Evolutionary conservation across 768 basidiomycete species (phyloP).

Genomic region (Agrocybe chaxingu): DNA sequence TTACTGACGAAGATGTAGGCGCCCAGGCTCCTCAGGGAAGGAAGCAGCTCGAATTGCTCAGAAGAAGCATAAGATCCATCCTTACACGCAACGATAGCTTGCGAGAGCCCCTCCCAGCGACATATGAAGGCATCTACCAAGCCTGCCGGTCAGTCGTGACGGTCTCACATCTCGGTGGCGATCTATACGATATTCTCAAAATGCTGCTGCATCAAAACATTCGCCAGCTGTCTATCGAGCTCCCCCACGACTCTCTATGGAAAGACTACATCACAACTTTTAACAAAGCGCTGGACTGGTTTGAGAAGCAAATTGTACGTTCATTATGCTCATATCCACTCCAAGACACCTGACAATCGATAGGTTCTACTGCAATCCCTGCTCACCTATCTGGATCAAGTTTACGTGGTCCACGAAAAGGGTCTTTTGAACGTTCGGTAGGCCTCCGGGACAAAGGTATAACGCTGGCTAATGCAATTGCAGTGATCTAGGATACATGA

Average conservation of each 20-base stretch:
- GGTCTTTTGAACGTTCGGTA: slow-evolving; percentile 44
- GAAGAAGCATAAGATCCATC: slow-evolving; percentile 35
- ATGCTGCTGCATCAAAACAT: slow-evolving; percentile 60
- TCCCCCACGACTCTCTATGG: slow-evolving; percentile 29
- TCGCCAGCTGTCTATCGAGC: slow-evolving; percentile 27
- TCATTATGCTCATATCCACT: not conserved
- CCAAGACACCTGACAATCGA: not conserved
- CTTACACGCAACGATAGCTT: slow-evolving; percentile 31
- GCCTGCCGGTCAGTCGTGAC: slow-evolving; percentile 56
- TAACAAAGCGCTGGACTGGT: slow-evolving; percentile 57
- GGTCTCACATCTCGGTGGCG: slow-evolving; percentile 50
- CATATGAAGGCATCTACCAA: slow-evolving; percentile 54
- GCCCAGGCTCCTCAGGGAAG: slow-evolving; percentile 22
- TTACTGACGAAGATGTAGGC: slow-evolving; percentile 1
- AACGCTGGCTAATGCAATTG: too few relatives aligned
- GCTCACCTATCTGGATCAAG: slow-evolving; percentile 70
- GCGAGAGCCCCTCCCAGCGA: slow-evolving; percentile 34
- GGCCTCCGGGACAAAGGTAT: too few relatives aligned
- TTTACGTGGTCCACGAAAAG: slow-evolving; percentile 46
- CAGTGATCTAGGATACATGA: slow-evolving; percentile 37
- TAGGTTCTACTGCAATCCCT: slow-evolving; percentile 61
- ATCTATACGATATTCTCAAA: slow-evolving; percentile 55
- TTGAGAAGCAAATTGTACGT: slow-evolving; percentile 62
- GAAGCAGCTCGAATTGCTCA: slow-evolving; percentile 27
- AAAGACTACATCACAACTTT: slow-evolving; percentile 48